phyloP scores from a whole-genome alignment of 1,284 basidiomycete species.

The Apiotrichum veenhuisii region DNA sequence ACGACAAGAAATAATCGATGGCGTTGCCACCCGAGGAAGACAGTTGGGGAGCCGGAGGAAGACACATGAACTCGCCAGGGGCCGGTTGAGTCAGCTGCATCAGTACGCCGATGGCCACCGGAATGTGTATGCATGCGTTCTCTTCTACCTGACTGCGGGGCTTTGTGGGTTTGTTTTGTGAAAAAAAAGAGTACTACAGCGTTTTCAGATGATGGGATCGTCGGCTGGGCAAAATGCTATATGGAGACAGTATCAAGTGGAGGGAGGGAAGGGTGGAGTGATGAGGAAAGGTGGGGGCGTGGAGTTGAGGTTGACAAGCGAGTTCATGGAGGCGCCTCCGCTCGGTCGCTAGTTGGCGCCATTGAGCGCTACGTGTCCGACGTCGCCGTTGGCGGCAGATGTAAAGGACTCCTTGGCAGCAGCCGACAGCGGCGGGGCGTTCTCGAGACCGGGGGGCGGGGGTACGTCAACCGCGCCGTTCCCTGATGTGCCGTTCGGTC shows the following conservation, averaged over 20 bases:
- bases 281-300: background rate
- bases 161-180: background rate
- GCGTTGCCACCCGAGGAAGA: background rate
- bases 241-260: slow-evolving; percentile 3
- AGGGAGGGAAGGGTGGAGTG: background rate
- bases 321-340: background rate
- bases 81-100: too few relatives aligned
- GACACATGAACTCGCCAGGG: background rate
- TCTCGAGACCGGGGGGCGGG: slow-evolving; percentile 39
- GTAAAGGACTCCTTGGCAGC: slow-evolving; percentile 38
- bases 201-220: slow-evolving; percentile 1
- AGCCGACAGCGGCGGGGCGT: slow-evolving; percentile 34
- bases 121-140: background rate
- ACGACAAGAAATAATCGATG: background rate
- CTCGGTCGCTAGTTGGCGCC: slow-evolving; percentile 1
- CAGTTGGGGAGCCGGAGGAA: background rate
- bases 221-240: slow-evolving; percentile 2
- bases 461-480: slow-evolving; percentile 16
- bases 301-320: background rate
- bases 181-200: slow-evolving; percentile 2
- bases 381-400: slow-evolving; percentile 42
- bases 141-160: background rate
- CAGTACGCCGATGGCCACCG: background rate
- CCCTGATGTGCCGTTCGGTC: slow-evolving; percentile 1
- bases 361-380: slow-evolving; percentile 13